phyloP scores from a whole-genome alignment of 2,329 filamentous ascomycete genomes.

The Alternaria sp. region DNA sequence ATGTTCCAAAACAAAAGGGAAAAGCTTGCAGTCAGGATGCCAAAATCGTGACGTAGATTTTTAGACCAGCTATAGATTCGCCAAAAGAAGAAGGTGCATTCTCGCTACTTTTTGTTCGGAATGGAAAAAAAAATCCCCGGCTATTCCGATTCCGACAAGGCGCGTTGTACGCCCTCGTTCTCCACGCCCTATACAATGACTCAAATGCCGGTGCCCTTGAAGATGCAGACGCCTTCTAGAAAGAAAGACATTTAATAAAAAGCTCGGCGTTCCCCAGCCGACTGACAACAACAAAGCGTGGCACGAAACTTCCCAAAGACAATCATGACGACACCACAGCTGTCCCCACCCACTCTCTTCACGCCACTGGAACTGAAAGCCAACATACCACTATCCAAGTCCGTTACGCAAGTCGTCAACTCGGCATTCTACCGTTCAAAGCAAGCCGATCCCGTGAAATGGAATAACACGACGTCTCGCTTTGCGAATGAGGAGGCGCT shows the following conservation, averaged over 20 bases:
- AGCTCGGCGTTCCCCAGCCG: no score
- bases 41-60: background rate
- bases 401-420: conserved; percentile 31
- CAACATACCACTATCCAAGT: conserved; percentile 17
- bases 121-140: background rate
- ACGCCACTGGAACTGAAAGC: conserved; percentile 16
- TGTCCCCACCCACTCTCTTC: conserved; percentile 27
- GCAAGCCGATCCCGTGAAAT: conserved; percentile 21
- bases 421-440: conserved; percentile 34
- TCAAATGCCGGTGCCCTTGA: background rate
- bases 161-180: background rate
- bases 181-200: conserved; percentile 5
- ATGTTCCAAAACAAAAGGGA: background rate
- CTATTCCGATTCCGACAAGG: conserved; percentile 4
- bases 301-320: no score
- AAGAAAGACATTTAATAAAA: no score
- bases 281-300: no score
- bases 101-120: background rate
- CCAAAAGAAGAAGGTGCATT: background rate
- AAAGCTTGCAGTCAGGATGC: no score
- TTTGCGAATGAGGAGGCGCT: conserved; percentile 27
- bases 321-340: conserved; percentile 16
- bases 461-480: conserved; percentile 22
- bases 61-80: background rate
- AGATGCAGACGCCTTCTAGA: conserved; percentile 3